A percentile compares a stretch with the other conserved stretches of the same genome.
Evolutionary conservation across 192 early-diverging fungal genomes (phyloP).

Genomic region (Dissophora ornata): DNA sequence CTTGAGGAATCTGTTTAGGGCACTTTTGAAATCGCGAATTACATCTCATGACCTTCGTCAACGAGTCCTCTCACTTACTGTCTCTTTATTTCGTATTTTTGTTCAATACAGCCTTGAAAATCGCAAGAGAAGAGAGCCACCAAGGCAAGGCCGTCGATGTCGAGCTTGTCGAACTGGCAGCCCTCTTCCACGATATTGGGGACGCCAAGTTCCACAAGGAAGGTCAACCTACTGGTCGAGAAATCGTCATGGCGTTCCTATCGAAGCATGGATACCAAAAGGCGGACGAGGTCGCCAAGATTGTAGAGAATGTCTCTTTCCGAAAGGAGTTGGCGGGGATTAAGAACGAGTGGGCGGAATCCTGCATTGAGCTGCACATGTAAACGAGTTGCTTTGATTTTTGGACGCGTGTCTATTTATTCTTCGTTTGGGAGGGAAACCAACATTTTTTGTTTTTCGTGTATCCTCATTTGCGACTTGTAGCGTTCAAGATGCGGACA

Average conservation of each 20-base stretch:
- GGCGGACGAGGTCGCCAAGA: conserved; percentile 62
- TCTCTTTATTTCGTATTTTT: neutral
- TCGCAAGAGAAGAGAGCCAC: conserved; percentile 53
- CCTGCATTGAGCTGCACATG: conserved; percentile 70
- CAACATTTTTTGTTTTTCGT: too few species aligned
- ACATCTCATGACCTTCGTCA: neutral
- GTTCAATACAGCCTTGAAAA: conserved; percentile 39
- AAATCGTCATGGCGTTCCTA: conserved; percentile 60
- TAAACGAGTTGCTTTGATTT: too few species aligned
- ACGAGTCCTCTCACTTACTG: neutral
- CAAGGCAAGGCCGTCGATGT: conserved; percentile 55
- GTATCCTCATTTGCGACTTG: too few species aligned
- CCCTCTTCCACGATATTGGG: conserved; percentile 75
- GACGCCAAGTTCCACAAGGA: conserved; percentile 74
- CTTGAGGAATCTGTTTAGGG: too few species aligned
- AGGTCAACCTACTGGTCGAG: conserved; percentile 56
- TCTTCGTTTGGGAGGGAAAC: too few species aligned
- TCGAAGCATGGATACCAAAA: conserved; percentile 52
- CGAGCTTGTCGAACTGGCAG: conserved; percentile 72
- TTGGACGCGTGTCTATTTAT: too few species aligned
- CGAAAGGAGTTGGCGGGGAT: conserved; percentile 72
- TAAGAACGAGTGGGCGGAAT: conserved; percentile 63
- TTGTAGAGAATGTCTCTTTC: conserved; percentile 73
- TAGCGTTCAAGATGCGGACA: conserved; percentile 81
- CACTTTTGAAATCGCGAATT: neutral